A percentile compares a stretch with the other conserved stretches of the same genome.
Evolutionary conservation across 495 filamentous ascomycete species (phyloP).

Genomic region (Xylaria castorea): DNA sequence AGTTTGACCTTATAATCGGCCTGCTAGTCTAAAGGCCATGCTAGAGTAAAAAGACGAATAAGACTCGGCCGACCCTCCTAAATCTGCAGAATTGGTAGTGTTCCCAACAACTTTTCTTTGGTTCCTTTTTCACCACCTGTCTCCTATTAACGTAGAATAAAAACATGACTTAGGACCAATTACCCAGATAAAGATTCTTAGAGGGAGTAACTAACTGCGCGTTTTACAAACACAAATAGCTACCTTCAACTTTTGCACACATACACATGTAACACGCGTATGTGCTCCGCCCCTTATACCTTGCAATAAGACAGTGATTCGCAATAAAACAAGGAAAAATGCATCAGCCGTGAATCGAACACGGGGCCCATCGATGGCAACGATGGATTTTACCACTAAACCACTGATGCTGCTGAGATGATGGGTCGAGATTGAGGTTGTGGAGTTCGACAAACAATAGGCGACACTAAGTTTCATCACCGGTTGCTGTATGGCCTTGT

Average conservation of each 20-base stretch:
- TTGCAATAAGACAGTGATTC: not conserved
- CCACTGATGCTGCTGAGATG: slow-evolving; percentile 43
- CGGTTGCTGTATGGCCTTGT: not conserved
- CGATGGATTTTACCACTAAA: slow-evolving; percentile 62
- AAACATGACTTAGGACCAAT: too few relatives aligned
- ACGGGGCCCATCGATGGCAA: slow-evolving; percentile 60
- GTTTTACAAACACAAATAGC: not conserved
- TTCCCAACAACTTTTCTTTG: too few relatives aligned
- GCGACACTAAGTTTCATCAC: not conserved
- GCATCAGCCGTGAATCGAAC: slow-evolving; percentile 58
- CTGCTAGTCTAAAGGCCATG: too few relatives aligned
- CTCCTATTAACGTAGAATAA: too few relatives aligned
- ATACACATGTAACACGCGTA: not conserved
- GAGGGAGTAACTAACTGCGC: not conserved
- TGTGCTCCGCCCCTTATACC: not conserved
- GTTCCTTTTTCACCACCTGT: not conserved
- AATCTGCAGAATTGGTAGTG: too few relatives aligned
- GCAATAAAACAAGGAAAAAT: slow-evolving; percentile 24
- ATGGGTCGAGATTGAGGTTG: not conserved
- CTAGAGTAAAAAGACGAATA: too few relatives aligned
- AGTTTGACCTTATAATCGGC: too few relatives aligned
- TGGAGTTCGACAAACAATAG: not conserved
- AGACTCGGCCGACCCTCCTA: too few relatives aligned
- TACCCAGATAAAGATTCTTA: not conserved
- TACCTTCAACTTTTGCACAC: too few relatives aligned